Evolutionary conservation across 768 basidiomycete species (phyloP).

Genomic region (Phaffia tasmanica): DNA sequence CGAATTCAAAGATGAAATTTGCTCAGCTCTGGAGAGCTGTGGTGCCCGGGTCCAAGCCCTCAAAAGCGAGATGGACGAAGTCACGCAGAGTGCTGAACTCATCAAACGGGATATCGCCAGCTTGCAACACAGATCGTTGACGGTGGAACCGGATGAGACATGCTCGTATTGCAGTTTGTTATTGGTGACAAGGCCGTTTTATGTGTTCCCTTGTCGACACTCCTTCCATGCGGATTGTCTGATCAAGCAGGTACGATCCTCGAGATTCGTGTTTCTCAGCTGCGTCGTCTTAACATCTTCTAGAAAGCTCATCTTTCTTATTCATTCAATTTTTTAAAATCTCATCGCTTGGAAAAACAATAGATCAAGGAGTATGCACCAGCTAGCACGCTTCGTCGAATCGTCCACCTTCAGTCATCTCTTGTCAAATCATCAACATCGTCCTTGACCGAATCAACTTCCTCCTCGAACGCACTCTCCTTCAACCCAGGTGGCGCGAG

Average conservation of each 20-base stretch:
- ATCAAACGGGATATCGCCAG: slow-evolving; percentile 84
- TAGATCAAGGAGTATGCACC: slow-evolving; percentile 90
- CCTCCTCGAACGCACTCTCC: slow-evolving; percentile 8
- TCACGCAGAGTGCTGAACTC: slow-evolving; percentile 77
- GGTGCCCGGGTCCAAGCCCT: slow-evolving; percentile 78
- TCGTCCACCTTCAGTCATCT: slow-evolving; percentile 73
- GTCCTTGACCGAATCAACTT: neutral
- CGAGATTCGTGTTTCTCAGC: neutral
- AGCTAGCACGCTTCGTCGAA: slow-evolving; percentile 65
- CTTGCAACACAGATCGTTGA: slow-evolving; percentile 78
- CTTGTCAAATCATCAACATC: slow-evolving; percentile 52
- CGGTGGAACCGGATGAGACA: slow-evolving; percentile 73
- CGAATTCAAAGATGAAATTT: slow-evolving; percentile 98
- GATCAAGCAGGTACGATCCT: slow-evolving; percentile 65
- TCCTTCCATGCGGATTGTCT: slow-evolving; percentile 96
- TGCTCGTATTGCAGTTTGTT: slow-evolving; percentile 69
- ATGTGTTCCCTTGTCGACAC: slow-evolving; percentile 97
- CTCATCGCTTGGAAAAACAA: neutral
- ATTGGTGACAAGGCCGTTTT: slow-evolving; percentile 81
- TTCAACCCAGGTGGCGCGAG: slow-evolving; percentile 38
- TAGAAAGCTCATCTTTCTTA: neutral
- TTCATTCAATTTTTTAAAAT: neutral
- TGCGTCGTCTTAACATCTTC: neutral
- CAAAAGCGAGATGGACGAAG: slow-evolving; percentile 92
- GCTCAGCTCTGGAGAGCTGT: slow-evolving; percentile 86